Percentiles rank a stretch among this genome's conserved stretches.
Evolutionary conservation across 1,139 yeast species (phyloP).

Genomic region (Candida sp.): DNA sequence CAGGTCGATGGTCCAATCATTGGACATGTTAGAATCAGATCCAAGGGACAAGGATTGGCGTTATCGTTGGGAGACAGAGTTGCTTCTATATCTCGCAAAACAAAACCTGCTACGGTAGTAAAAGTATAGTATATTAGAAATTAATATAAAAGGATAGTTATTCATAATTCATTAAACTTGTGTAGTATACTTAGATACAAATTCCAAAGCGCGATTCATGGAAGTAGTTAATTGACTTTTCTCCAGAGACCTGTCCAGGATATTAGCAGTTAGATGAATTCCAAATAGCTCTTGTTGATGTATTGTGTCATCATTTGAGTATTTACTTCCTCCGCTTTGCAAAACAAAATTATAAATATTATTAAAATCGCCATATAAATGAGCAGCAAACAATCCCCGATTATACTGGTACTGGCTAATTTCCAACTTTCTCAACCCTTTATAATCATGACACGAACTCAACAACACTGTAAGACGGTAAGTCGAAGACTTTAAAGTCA

Average conservation of each 20-base stretch:
- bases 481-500: constrained; percentile 30
- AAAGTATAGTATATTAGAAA: constrained; percentile 13
- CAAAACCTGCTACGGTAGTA: constrained; percentile 21
- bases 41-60: constrained; percentile 98
- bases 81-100: constrained; percentile 69
- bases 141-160: background rate
- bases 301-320: constrained; percentile 13
- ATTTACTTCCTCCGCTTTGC: constrained; percentile 5
- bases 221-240: constrained; percentile 14
- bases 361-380: constrained; percentile 18
- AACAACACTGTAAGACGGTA: constrained; percentile 14
- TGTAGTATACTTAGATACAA: background rate
- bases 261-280: constrained; percentile 21
- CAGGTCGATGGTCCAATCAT: constrained; percentile 72
- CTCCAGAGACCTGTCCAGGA: constrained; percentile 18
- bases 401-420: constrained; percentile 9
- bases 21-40: constrained; percentile 95
- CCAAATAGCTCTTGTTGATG: constrained; percentile 19
- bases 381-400: constrained; percentile 8
- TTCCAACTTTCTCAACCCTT: background rate
- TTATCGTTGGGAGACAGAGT: constrained; percentile 92
- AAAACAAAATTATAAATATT: constrained; percentile 11
- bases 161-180: background rate
- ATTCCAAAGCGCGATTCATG: constrained; percentile 11
- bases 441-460: constrained; percentile 5